Percentiles rank a stretch among this genome's conserved stretches.
phyloP scores from a whole-genome alignment of 129 eudicot species.

The Flaveria sonorensis region DNA sequence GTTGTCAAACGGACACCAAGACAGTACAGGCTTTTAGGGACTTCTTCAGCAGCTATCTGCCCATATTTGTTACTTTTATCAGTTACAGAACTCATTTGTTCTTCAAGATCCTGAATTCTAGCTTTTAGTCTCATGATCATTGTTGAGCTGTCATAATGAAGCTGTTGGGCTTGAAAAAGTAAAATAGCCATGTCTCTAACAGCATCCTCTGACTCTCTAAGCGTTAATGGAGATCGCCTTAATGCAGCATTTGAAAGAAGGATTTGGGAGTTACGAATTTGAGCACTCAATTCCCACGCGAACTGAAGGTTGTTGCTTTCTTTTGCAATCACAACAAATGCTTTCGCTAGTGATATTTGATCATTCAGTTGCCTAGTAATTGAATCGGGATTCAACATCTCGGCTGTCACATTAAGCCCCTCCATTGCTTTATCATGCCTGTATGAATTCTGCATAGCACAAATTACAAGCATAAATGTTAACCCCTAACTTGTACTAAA shows the following conservation, averaged over 20 bases:
- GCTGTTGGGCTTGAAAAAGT: constrained; percentile 55
- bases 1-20: constrained; percentile 47
- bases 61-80: constrained; percentile 50
- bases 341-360: constrained; percentile 62
- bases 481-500: too few relatives aligned
- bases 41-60: constrained; percentile 60
- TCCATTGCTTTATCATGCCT: constrained; percentile 35
- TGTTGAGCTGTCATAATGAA: constrained; percentile 55
- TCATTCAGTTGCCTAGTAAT: constrained; percentile 63
- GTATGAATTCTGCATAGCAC: constrained; percentile 36
- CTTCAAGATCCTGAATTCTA: constrained; percentile 47
- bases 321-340: constrained; percentile 56
- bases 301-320: constrained; percentile 62
- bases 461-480: constrained; percentile 7
- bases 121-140: constrained; percentile 56
- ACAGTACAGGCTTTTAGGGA: constrained; percentile 57
- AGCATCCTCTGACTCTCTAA: constrained; percentile 46
- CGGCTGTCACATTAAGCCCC: constrained; percentile 51
- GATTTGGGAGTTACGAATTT: constrained; percentile 59
- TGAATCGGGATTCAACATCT: constrained; percentile 52
- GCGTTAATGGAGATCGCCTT: constrained; percentile 47
- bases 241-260: constrained; percentile 62
- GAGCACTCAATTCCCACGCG: constrained; percentile 65
- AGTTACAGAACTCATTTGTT: constrained; percentile 41
- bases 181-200: constrained; percentile 46